phyloP scores from a whole-genome alignment of 164 flowering plant species.

The Taxillus chinensis region DNA sequence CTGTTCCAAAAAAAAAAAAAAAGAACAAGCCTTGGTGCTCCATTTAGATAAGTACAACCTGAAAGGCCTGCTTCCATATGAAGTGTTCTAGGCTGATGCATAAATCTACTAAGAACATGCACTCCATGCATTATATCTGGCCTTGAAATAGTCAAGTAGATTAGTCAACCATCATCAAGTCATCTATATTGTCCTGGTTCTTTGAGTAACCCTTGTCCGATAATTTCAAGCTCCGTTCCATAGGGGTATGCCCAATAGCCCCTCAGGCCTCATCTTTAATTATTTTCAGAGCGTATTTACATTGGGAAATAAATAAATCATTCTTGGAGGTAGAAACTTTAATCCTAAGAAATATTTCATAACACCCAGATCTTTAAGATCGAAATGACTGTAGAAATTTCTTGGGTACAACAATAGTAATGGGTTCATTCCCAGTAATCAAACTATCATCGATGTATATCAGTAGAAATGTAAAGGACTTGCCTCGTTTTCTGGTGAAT shows the following conservation, averaged over 20 bases:
- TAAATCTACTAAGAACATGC: background rate
- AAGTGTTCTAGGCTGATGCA: background rate
- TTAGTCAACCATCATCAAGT: background rate
- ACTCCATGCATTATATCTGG: background rate
- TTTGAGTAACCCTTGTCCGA: background rate
- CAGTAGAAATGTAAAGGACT: background rate
- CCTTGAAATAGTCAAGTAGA: background rate
- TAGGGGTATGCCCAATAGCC: background rate
- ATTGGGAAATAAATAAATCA: slow-evolving; percentile 3
- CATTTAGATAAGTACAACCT: background rate
- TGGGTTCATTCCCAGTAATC: too few relatives aligned
- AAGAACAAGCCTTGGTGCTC: background rate
- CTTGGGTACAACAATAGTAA: background rate
- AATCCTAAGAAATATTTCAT: too few relatives aligned
- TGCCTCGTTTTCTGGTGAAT: slow-evolving; percentile 4
- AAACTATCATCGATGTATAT: background rate
- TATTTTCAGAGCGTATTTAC: background rate
- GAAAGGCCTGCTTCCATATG: slow-evolving; percentile 2
- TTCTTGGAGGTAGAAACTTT: background rate
- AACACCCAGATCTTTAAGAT: background rate
- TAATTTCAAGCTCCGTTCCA: slow-evolving; percentile 2
- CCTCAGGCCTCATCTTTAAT: slow-evolving; percentile 4
- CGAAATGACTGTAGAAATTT: background rate
- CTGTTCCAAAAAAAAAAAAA: background rate
- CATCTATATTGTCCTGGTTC: slow-evolving; percentile 2